phyloP scores from a whole-genome alignment of 768 basidiomycete genomes.

The Tephrocybe sp. region DNA sequence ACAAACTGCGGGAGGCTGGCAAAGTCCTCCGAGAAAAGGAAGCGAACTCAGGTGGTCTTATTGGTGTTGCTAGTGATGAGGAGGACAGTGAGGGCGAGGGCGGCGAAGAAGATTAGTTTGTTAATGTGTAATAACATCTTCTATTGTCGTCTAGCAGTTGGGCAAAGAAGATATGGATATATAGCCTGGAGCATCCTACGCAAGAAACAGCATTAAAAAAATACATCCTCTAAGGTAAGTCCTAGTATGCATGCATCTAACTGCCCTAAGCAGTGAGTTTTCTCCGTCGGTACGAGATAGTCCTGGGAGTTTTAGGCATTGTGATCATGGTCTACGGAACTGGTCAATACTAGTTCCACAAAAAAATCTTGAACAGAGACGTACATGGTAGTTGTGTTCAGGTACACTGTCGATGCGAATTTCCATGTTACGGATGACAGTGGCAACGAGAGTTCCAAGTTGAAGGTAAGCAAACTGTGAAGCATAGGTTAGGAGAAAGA shows the following conservation, averaged over 20 bases:
- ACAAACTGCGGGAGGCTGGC: slow-evolving; percentile 74
- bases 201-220: slow-evolving; percentile 1
- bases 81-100: slow-evolving; percentile 62
- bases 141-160: not conserved
- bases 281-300: slow-evolving; percentile 66
- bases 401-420: slow-evolving; percentile 74
- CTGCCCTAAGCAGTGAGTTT: slow-evolving; percentile 54
- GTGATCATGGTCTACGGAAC: slow-evolving; percentile 86
- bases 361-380: slow-evolving; percentile 25
- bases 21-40: slow-evolving; percentile 62
- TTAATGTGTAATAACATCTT: not conserved
- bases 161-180: slow-evolving; percentile 8
- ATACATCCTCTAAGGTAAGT: not conserved
- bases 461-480: slow-evolving; percentile 91
- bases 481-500: slow-evolving; percentile 1
- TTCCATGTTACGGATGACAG: slow-evolving; percentile 74
- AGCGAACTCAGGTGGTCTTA: slow-evolving; percentile 51
- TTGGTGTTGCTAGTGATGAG: slow-evolving; percentile 66
- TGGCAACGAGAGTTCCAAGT: slow-evolving; percentile 78
- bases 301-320: slow-evolving; percentile 71
- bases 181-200: not conserved
- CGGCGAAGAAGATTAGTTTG: slow-evolving; percentile 17
- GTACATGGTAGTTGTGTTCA: slow-evolving; percentile 84
- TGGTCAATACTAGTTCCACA: slow-evolving; percentile 1
- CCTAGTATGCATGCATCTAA: slow-evolving; percentile 5